Base-by-base conservation (phyloP, 148 eudicot species). In the Talinum fruticosum region DNA sequence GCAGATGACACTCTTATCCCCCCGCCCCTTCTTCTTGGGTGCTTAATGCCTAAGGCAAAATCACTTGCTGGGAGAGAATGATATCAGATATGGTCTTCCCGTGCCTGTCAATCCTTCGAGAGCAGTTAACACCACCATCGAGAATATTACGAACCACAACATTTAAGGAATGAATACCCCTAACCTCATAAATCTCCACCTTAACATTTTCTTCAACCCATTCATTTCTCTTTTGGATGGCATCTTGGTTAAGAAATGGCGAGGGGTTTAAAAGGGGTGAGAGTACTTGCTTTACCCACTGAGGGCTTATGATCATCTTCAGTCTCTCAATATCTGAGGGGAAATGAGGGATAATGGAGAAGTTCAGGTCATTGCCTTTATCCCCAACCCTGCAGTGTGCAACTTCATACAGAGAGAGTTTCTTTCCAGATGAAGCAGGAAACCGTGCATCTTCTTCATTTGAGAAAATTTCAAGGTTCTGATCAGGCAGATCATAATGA, bases 361-460 rank as follows among this genome's bases (percentile, higher is more conserved):
- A 90, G 86, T 96, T 96, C 67, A 96, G n/a, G 86, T 89, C 92
- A 66, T 91, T 90, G 67, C 99, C 99, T 90, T 93, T 96, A 85
- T 96, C 99, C 29, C 99, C 99, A 0, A 89, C 87, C 78, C 99
- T 84, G 89, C 98, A 89, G 78, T 96, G 99, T 76, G 95, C 99
- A 28, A 90, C 86, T 54, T 86, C 82, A 70, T 90, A 89, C 30
- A 96, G 91, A 66, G 86, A 79, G 72, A 91, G 79, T 81, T 79
- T 80, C 82, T 83, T 82, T 74, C 89, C 88, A 7, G 89, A 83
- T 16, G 87, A 89, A 44, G 92, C 98, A 76, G 93, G 87, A 72
- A 83, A 78, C 44, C 8, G 51, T 16, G 41, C 80, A 47, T 68
- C 75, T 49, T 64, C 76, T 35, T 75, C 76, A 54, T 79, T 71